phyloP scores from a whole-genome alignment of 2,329 filamentous ascomycete genomes.

The Botryotinia convoluta region DNA sequence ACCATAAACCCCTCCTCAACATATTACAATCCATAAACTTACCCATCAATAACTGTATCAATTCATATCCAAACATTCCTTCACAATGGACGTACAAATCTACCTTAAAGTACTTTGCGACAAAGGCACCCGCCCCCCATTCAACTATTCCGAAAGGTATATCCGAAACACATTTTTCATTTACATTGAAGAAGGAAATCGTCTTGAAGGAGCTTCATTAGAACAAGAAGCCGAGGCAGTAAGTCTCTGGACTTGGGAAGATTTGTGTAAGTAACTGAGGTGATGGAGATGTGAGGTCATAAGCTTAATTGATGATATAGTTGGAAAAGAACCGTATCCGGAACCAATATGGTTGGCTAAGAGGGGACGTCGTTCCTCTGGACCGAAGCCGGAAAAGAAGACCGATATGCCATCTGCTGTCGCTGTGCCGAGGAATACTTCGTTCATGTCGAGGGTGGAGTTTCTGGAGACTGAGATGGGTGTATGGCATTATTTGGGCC shows the following conservation, averaged over 20 bases:
- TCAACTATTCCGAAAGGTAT: not conserved
- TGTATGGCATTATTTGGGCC: not conserved
- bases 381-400: fast-evolving
- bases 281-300: not conserved
- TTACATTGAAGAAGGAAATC: not conserved
- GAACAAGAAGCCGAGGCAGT: not conserved
- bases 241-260: not conserved
- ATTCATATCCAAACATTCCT: not conserved
- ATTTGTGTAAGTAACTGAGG: not conserved
- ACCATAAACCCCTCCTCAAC: not conserved
- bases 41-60: not conserved
- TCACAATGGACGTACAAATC: not conserved
- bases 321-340: not conserved
- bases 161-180: not conserved
- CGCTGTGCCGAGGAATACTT: fast-evolving
- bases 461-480: not conserved
- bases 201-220: not conserved
- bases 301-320: not conserved
- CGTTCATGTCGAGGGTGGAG: not conserved
- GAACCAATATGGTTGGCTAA: not conserved
- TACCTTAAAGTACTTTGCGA: not conserved
- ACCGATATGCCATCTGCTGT: not conserved
- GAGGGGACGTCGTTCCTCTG: too few species aligned
- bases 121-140: not conserved
- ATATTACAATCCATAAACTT: not conserved